A percentile compares a stretch with the other conserved stretches of the same genome.
These are phyloP conservation scores for Talaromyces sp. DNA, from an alignment of 2,329 filamentous ascomycete species.

Conservation along the genomic window DNA sequence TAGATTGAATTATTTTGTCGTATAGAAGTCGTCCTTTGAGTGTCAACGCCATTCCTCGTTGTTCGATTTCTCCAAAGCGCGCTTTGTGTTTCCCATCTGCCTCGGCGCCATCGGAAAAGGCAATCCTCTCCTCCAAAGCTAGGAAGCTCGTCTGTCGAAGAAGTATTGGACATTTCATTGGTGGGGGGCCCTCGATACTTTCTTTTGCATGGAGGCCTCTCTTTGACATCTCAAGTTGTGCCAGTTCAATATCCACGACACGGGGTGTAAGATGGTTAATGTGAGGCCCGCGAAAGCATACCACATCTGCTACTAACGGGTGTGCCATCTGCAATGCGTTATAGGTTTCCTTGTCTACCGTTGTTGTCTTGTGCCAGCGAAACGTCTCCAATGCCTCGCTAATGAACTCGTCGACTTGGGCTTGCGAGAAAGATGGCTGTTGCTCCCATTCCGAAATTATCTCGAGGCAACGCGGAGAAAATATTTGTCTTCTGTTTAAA, in stretches of 20 bases:
- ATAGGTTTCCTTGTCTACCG: not conserved
- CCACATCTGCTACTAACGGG: conserved; percentile 53
- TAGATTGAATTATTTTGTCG: conserved; percentile 29
- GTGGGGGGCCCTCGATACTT: conserved; percentile 54
- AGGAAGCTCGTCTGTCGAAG: conserved; percentile 57
- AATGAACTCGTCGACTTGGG: not conserved
- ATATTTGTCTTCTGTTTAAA: not conserved
- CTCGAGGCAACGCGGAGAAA: not conserved
- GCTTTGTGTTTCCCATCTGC: conserved; percentile 48
- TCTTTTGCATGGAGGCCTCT: conserved; percentile 49
- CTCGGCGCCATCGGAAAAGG: conserved; percentile 34
- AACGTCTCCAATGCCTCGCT: not conserved
- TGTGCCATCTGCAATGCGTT: conserved; percentile 17
- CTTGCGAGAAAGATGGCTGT: not conserved
- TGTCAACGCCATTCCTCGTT: conserved; percentile 55
- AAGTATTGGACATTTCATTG: conserved; percentile 47
- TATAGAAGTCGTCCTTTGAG: conserved; percentile 48
- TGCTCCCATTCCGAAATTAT: not conserved
- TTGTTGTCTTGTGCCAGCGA: not conserved
- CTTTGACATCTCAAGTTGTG: conserved; percentile 46
- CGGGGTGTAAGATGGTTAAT: conserved; percentile 58
- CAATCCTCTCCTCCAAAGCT: conserved; percentile 51
- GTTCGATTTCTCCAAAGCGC: conserved; percentile 56
- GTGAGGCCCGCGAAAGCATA: conserved; percentile 46
- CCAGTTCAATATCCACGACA: conserved; percentile 50